Base-by-base conservation (phyloP, 805 yeast genomes). In the Myxozyma udenii region DNA sequence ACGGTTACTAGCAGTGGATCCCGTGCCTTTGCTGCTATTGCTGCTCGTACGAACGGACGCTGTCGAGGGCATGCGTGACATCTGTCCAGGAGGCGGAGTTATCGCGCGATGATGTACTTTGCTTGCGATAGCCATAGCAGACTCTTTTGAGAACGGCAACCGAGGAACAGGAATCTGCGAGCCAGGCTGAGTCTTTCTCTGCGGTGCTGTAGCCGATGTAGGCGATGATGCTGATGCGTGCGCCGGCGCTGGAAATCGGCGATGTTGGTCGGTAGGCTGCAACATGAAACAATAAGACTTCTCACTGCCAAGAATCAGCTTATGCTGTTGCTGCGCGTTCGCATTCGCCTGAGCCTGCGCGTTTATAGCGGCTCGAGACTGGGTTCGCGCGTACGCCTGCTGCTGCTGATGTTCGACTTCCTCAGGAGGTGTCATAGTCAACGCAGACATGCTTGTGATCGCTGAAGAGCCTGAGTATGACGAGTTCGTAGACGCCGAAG, bases 211-310 rank as follows among this genome's bases (percentile, higher is more conserved):
- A 9, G 12, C 14, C 14, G 14, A 14, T 28, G 14, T 14, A 9
- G 33, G 33, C 11, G 50, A 30, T 7, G 44, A 39, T 9, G 45
- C 32, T 14, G 33, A n/a, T 26, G 37, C 18, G 3, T 11, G 30
- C 21, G 37, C 49, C n/a, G n/a, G n/a, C n/a, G n/a, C n/a, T n/a
- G n/a, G n/a, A n/a, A n/a, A n/a, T 24, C 28, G 46, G 7, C 52
- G 41, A 23, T 36, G 50, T 35, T 37, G 51, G 12, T 51, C 51
- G 2, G 44, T 28, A 1, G 53, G 53, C 37, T 52, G 57, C 18
- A 52, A 23, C 32, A 41, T 48, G 36, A 52, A 52, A 35, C 57
- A 53, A 37, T 49, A 53, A 4, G 57, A 32, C 30, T 28, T 44
- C 26, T 46, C 54, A 9, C 49, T 37, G 14, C 54, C 51, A 11